Evolutionary conservation across 352 stramenopile genomes (phyloP).

Genomic region (Phytopythium aichiense): DNA sequence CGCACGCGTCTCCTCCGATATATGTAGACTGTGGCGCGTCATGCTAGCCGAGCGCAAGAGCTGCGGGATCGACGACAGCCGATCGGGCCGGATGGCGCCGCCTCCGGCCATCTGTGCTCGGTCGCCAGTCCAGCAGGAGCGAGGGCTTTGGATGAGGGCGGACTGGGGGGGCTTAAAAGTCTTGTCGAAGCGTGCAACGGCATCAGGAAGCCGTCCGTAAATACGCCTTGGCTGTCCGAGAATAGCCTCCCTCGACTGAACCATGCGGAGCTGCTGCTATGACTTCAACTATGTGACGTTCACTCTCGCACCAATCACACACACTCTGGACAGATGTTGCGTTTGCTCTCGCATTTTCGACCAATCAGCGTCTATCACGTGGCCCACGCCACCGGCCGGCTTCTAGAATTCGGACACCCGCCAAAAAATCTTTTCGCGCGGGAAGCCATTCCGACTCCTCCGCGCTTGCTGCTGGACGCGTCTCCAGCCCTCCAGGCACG

Average conservation of each 20-base stretch:
- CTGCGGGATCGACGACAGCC: neutral
- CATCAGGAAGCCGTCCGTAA: neutral
- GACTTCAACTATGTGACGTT: neutral
- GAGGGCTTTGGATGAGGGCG: neutral
- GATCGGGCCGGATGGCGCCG: neutral
- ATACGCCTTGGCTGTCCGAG: neutral
- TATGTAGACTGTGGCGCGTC: neutral
- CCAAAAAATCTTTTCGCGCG: neutral
- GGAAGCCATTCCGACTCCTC: neutral
- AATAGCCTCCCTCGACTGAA: neutral
- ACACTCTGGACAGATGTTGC: conserved; percentile 2
- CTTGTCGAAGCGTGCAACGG: neutral
- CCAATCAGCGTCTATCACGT: conserved; percentile 26
- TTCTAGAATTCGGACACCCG: conserved; percentile 1
- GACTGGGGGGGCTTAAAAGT: neutral
- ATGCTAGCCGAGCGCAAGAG: neutral
- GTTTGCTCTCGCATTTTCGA: neutral
- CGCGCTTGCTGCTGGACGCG: neutral
- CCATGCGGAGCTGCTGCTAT: neutral
- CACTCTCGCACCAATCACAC: neutral
- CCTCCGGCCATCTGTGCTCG: neutral
- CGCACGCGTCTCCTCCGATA: neutral
- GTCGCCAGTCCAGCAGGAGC: neutral
- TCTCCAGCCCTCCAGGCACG: neutral
- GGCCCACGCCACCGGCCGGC: conserved; percentile 1